Percentiles rank a stretch among this genome's conserved stretches.
Conservation (phyloP, 2,329 filamentous ascomycete genomes). For the Epichloe glyceriae region DNA sequence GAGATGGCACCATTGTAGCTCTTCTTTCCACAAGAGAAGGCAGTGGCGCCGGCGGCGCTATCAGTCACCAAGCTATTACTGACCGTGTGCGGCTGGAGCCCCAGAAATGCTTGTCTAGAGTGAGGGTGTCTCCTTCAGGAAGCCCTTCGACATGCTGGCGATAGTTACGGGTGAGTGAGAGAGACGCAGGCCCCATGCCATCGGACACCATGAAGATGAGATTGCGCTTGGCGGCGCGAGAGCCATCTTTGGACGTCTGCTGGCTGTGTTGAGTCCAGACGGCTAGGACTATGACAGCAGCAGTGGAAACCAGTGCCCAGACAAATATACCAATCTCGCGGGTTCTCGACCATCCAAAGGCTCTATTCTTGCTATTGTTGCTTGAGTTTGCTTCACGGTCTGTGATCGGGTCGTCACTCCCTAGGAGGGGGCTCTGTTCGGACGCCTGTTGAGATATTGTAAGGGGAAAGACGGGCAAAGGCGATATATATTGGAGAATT, state of each 20-base stretch:
- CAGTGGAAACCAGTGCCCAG: constrained; percentile 4
- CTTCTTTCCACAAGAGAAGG: constrained; percentile 85
- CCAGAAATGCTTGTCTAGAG: constrained; percentile 79
- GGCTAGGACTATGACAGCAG: constrained; percentile 3
- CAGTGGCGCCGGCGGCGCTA: constrained; percentile 91
- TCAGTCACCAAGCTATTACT: constrained; percentile 81
- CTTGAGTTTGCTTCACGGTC: constrained; percentile 60
- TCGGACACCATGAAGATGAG: constrained; percentile 98
- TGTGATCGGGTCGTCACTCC: not conserved
- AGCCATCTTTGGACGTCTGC: constrained; percentile 24
- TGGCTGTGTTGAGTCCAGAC: constrained; percentile 65
- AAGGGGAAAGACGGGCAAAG: not conserved
- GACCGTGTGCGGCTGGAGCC: constrained; percentile 77
- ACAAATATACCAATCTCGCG: constrained; percentile 6
- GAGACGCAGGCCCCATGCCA: constrained; percentile 90
- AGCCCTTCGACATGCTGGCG: constrained; percentile 64
- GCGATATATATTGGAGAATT: not conserved
- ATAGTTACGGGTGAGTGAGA: constrained; percentile 77
- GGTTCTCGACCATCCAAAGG: constrained; percentile 36
- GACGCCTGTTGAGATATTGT: constrained; percentile 1
- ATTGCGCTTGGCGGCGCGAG: constrained; percentile 62
- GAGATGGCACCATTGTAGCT: constrained; percentile 96
- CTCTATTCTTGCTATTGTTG: constrained; percentile 71
- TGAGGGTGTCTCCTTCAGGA: constrained; percentile 61
- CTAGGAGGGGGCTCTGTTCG: constrained; percentile 4